Percentiles rank a stretch among this genome's conserved stretches.
Conservation (phyloP, 306 rosid genomes). For the Elaeagnus macrophylla region DNA sequence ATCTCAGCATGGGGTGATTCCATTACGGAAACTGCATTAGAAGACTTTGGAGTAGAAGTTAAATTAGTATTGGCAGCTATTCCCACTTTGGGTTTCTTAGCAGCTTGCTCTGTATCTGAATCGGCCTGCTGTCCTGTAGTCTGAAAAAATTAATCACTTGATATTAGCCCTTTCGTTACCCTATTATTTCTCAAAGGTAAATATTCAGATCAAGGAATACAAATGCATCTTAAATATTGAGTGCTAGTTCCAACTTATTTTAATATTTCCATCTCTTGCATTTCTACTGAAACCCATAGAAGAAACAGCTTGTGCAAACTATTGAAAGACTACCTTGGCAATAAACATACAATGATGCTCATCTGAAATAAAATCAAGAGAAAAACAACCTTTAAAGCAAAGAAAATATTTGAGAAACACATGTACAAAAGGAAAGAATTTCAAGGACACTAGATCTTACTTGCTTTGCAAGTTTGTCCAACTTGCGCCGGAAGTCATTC, state of each 20-base stretch:
- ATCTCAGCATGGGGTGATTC: slow-evolving; percentile 39
- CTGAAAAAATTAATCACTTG: slow-evolving; percentile 37
- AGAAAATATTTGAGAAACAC: too few species aligned
- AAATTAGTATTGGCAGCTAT: slow-evolving; percentile 37
- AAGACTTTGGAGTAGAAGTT: slow-evolving; percentile 40
- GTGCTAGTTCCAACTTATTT: neutral
- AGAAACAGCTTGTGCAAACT: slow-evolving; percentile 10
- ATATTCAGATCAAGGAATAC: neutral
- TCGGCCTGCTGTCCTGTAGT: slow-evolving; percentile 66
- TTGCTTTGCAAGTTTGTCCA: slow-evolving; percentile 75
- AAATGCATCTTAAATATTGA: neutral
- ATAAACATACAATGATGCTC: neutral
- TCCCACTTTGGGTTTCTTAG: slow-evolving; percentile 68
- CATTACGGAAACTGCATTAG: slow-evolving; percentile 33
- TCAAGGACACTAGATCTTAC: slow-evolving; percentile 31
- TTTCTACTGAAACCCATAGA: slow-evolving; percentile 1
- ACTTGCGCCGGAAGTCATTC: slow-evolving; percentile 65
- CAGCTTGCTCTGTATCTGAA: slow-evolving; percentile 44
- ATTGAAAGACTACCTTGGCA: slow-evolving; percentile 3
- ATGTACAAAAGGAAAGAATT: slow-evolving; percentile 2
- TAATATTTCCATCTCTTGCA: slow-evolving; percentile 1
- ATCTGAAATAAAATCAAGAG: neutral
- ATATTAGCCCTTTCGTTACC: slow-evolving; percentile 6
- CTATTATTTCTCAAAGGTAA: neutral
- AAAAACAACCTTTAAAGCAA: neutral